phyloP scores from a whole-genome alignment of 2,329 filamentous ascomycete species.

The Fusarium sp. region DNA sequence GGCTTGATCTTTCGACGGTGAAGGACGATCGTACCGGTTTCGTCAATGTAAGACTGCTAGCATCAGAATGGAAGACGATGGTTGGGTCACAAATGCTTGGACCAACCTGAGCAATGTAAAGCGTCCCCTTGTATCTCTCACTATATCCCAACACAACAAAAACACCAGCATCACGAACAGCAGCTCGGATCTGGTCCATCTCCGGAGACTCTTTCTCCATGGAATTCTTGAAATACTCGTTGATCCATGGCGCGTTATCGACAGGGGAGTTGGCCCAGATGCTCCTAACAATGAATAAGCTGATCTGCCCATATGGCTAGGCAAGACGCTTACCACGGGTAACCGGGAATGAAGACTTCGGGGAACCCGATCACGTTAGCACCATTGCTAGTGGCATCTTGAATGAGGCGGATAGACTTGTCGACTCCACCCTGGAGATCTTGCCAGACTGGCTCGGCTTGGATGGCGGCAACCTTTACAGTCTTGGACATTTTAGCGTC shows the following conservation, averaged over 20 bases:
- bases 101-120: constrained; percentile 56
- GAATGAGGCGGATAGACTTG: constrained; percentile 30
- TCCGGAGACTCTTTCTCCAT: constrained; percentile 56
- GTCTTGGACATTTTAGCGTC: constrained; percentile 7
- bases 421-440: constrained; percentile 33
- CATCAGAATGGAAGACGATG: rapidly evolving
- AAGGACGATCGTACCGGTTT: constrained; percentile 53
- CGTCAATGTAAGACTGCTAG: constrained; percentile 57
- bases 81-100: rapidly evolving
- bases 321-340: constrained; percentile 6
- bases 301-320: neutral
- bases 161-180: constrained; percentile 60
- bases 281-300: constrained; percentile 26
- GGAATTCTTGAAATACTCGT: constrained; percentile 47
- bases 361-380: constrained; percentile 67
- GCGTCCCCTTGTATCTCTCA: constrained; percentile 52
- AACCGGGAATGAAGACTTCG: constrained; percentile 64
- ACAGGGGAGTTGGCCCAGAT: constrained; percentile 46
- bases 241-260: constrained; percentile 54
- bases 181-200: constrained; percentile 57
- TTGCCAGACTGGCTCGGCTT: constrained; percentile 41
- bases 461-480: constrained; percentile 41
- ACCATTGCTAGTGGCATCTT: constrained; percentile 51
- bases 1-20: constrained; percentile 63
- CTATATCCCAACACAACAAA: constrained; percentile 58